Evolutionary conservation across 495 filamentous ascomycete genomes (phyloP), one percentile per base, ranked within the genome.

Genomic region (Penicillium cosmopolitanum): DNA sequence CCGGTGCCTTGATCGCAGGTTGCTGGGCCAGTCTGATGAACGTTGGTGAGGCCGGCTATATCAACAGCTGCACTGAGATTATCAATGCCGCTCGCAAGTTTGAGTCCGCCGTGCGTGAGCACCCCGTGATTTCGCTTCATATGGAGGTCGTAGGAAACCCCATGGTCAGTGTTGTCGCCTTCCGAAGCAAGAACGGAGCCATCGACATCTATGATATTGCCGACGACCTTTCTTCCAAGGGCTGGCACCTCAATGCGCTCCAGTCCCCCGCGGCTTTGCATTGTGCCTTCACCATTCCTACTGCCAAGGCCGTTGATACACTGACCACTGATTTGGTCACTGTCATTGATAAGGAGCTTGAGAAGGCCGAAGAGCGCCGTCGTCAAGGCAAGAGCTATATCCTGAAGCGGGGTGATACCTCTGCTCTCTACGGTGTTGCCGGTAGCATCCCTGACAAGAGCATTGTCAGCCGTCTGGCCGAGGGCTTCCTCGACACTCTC

Each of bases 191-290:
- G 58, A 80, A 81, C 44, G 73, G 68, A 13, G 85, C 82, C 5
- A 80, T 98, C 28, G 87, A 95, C 70, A 85, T 91, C 36, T 96
- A 96, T 69, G 92, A 98, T 61, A 83, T 96, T 55, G 92, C 92
- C 23, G 92, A 96, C 77, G 88, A 82, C 56, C 88, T 99, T 86
- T 84, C 81, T 48, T 80, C 79, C 3, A 85, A 86, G 63, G 95
- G 95, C 21, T 99, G 95, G 95, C 95, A 98, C 74, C 82, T 99
- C 50, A 99, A 97, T 67, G 92, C 94, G 7, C 80, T 98, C 53
- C 95, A 99, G 69, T 85, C 85, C 51, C 95, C 95, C 8, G 85
- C 96, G 0, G 96, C 92, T n/a, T 90, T 99, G 19, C 95, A 99
- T 73, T 89, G 97, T 25, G 95, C 95, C n/a, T 90, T 97, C 50